Conservation (phyloP, 495 filamentous ascomycete genomes). For the Peziza echinospora region DNA sequence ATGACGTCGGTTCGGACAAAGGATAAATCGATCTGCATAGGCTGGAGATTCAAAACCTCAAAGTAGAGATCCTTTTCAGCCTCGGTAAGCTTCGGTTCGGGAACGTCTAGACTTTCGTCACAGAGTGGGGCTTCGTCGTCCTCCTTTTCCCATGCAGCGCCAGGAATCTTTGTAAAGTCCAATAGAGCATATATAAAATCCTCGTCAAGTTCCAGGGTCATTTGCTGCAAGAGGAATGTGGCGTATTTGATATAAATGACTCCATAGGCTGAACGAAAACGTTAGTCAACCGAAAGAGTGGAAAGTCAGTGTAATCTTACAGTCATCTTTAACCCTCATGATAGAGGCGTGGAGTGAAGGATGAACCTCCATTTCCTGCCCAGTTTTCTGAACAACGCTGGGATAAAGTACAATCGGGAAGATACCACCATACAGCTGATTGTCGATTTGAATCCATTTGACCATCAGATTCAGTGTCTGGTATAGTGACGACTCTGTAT, state of each 20-base stretch:
- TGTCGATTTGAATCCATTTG: constrained; percentile 99
- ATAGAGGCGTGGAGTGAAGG: constrained; percentile 81
- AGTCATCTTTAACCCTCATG: constrained; percentile 90
- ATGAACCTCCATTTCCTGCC: constrained; percentile 89
- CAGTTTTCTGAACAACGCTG: constrained; percentile 95
- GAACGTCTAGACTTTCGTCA: constrained; percentile 74
- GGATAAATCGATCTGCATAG: constrained; percentile 91
- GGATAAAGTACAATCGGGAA: constrained; percentile 96
- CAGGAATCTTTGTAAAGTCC: constrained; percentile 85
- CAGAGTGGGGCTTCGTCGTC: constrained; percentile 56
- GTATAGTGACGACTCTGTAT: constrained; percentile 73
- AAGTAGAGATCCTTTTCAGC: constrained; percentile 88
- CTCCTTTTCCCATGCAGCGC: constrained; percentile 73
- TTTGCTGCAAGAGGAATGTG: constrained; percentile 80
- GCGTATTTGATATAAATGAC: constrained; percentile 98
- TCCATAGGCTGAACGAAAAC: constrained; percentile 38
- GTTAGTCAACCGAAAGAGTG: constrained; percentile 2
- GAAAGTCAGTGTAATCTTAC: constrained; percentile 3
- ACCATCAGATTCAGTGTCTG: constrained; percentile 74
- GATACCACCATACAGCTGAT: constrained; percentile 92
- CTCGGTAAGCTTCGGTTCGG: constrained; percentile 69
- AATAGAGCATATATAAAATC: constrained; percentile 92
- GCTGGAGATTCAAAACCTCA: constrained; percentile 86
- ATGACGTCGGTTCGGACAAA: constrained; percentile 92
- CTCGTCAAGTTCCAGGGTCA: constrained; percentile 94